Percentiles rank a stretch among this genome's conserved stretches.
Conservation (phyloP, 2,329 filamentous ascomycete genomes). For the Phaeosphaeria sp. region DNA sequence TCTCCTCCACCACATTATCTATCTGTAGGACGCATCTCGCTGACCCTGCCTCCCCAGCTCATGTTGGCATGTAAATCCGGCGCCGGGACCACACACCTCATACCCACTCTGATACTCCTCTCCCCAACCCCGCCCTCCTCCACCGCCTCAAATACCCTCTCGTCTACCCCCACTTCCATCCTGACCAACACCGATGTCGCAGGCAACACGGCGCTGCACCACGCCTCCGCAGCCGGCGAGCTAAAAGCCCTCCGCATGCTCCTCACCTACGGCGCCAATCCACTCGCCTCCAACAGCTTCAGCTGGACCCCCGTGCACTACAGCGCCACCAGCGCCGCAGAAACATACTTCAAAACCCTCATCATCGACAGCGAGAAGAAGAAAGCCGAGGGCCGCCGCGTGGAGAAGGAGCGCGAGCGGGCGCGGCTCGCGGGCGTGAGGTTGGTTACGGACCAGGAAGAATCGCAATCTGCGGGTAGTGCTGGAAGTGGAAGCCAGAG, state of each 20-base stretch:
- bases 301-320: conserved; percentile 87
- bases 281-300: conserved; percentile 73
- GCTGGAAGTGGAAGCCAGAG: conserved; percentile 10
- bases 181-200: conserved; percentile 62
- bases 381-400: conserved; percentile 53
- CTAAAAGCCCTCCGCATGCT: conserved; percentile 78
- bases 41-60: conserved; percentile 29
- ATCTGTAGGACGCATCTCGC: conserved; percentile 1
- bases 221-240: conserved; percentile 82
- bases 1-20: conserved; percentile 1
- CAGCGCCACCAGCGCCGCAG: conserved; percentile 79
- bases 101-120: conserved; percentile 45
- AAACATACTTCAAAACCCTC: conserved; percentile 81
- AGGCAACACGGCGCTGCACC: conserved; percentile 88
- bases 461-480: conserved; percentile 3
- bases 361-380: conserved; percentile 74
- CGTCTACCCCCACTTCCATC: no score
- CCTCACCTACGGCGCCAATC: conserved; percentile 78
- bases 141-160: no score
- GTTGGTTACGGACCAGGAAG: conserved; percentile 43
- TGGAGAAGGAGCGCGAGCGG: conserved; percentile 37
- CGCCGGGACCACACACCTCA: conserved; percentile 53
- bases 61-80: conserved; percentile 48
- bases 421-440: conserved; percentile 44
- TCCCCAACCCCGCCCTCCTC: conserved; percentile 39